Evolutionary conservation across 2,329 filamentous ascomycete genomes (phyloP).

Genomic region (Chaetomiaceae sp.): DNA sequence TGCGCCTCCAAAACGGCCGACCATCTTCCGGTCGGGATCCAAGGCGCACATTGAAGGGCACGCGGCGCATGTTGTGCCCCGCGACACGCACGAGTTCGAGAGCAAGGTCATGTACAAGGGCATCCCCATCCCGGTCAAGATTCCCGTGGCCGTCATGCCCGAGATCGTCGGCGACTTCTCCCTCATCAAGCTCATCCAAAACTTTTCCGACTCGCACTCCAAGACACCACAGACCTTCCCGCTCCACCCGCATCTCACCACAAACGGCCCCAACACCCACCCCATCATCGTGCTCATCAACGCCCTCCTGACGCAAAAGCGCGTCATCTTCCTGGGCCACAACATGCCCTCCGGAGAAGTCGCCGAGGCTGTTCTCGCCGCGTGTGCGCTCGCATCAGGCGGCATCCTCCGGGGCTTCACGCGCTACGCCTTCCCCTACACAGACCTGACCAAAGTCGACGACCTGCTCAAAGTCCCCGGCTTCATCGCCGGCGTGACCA

Average conservation of each 20-base stretch:
- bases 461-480: slow-evolving; percentile 93
- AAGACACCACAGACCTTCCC: slow-evolving; percentile 79
- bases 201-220: slow-evolving; percentile 79
- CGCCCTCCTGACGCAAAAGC: slow-evolving; percentile 90
- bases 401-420: slow-evolving; percentile 92
- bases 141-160: slow-evolving; percentile 86
- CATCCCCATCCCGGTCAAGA: slow-evolving; percentile 93
- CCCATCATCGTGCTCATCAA: slow-evolving; percentile 94
- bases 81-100: slow-evolving; percentile 97
- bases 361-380: slow-evolving; percentile 95
- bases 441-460: slow-evolving; percentile 95
- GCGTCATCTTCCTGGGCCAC: slow-evolving; percentile 92
- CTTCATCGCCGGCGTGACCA: slow-evolving; percentile 96
- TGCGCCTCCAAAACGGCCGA: slow-evolving; percentile 44
- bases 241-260: slow-evolving; percentile 87
- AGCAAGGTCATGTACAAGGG: slow-evolving; percentile 93
- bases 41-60: slow-evolving; percentile 60
- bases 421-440: slow-evolving; percentile 94
- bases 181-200: slow-evolving; percentile 93
- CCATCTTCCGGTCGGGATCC: slow-evolving; percentile 57
- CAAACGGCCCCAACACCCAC: slow-evolving; percentile 82
- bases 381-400: slow-evolving; percentile 88
- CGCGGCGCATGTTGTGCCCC: slow-evolving; percentile 69
- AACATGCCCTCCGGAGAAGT: slow-evolving; percentile 94
- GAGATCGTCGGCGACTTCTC: slow-evolving; percentile 98